These are phyloP conservation scores for Cladorrhinum samala DNA, from an alignment of 495 filamentous ascomycete species.

Conservation along the genomic window DNA sequence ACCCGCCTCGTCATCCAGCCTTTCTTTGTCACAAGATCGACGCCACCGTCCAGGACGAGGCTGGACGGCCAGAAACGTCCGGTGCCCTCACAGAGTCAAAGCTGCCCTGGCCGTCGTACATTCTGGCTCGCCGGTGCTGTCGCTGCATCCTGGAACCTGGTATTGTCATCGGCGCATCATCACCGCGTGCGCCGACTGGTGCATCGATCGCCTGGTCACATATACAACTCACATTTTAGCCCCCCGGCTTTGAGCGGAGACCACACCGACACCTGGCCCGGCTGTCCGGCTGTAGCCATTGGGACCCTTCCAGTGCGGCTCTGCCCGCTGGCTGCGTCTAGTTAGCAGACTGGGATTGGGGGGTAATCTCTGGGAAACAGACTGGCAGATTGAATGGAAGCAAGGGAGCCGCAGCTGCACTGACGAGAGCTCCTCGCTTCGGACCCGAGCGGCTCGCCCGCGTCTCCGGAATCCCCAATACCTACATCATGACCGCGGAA, in stretches of 20 bases:
- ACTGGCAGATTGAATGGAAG: not conserved
- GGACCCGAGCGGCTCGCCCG: constrained; percentile 20
- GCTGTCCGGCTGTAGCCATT: too few relatives aligned
- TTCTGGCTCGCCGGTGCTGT: too few relatives aligned
- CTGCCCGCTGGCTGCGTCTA: not conserved
- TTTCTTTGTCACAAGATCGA: not conserved
- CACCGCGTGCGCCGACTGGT: constrained; percentile 3
- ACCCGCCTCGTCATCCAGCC: not conserved
- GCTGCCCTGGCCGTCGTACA: not conserved
- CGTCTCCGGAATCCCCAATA: constrained; percentile 4
- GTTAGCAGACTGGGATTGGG: not conserved
- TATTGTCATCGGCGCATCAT: constrained; percentile 2
- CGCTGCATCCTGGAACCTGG: not conserved
- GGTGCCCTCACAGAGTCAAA: too few relatives aligned
- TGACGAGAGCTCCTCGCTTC: constrained; percentile 5
- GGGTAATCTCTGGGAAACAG: not conserved
- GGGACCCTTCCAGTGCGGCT: too few relatives aligned
- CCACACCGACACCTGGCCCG: too few relatives aligned
- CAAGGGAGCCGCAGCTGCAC: constrained; percentile 2
- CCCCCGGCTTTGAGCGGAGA: not conserved
- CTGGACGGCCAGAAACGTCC: not conserved
- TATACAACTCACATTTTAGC: not conserved
- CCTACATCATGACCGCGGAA: constrained; percentile 25
- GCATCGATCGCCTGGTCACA: constrained; percentile 5
- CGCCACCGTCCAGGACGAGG: not conserved